Percentiles rank a stretch among this genome's conserved stretches.
phyloP scores from a whole-genome alignment of 208 protist species.

The Entamoeba dispar region DNA sequence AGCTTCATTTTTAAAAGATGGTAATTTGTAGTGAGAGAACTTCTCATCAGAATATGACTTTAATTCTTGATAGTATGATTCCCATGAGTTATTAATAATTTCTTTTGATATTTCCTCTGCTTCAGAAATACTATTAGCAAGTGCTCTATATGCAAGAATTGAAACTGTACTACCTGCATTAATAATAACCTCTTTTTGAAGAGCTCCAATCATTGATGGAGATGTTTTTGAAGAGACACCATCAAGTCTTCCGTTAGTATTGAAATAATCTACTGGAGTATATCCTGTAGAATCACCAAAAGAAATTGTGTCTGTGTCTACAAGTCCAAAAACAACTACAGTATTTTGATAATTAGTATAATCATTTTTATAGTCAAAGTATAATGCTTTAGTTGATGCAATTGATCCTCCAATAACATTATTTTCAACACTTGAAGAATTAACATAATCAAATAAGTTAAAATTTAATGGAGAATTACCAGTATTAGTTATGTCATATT shows the following conservation, averaged over 20 bases:
- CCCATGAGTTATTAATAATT: background rate
- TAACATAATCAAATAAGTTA: background rate
- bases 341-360: background rate
- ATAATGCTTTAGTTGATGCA: background rate
- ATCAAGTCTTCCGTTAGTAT: background rate
- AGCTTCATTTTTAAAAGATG: background rate
- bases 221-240: background rate
- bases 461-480: background rate
- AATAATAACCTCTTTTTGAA: background rate
- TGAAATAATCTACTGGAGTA: background rate
- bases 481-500: background rate
- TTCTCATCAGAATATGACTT: background rate
- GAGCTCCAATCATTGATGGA: background rate
- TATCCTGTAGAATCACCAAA: background rate
- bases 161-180: background rate
- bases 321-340: background rate
- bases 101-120: background rate
- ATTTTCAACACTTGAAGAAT: background rate
- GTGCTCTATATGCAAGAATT: background rate
- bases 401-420: background rate
- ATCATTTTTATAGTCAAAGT: background rate
- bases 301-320: background rate
- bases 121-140: background rate
- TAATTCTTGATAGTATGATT: background rate
- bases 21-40: background rate